Conservation (phyloP, 805 yeast species). For the Wickerhamomyces bisporus region DNA sequence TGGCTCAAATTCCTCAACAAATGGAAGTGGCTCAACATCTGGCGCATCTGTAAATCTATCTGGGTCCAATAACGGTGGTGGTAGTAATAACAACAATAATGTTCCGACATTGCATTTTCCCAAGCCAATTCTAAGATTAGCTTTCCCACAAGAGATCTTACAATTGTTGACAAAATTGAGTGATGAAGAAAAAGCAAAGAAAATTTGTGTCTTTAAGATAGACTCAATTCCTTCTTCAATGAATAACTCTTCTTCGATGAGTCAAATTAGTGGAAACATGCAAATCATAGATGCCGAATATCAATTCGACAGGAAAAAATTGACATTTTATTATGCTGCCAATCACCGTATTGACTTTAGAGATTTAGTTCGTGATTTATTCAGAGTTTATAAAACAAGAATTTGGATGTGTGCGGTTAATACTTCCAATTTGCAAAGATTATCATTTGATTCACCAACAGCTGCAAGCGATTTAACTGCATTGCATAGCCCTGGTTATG, state of each 20-base stretch:
- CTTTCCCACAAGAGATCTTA: conserved; percentile 64
- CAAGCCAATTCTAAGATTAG: conserved; percentile 72
- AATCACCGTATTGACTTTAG: conserved; percentile 70
- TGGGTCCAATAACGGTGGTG: background rate
- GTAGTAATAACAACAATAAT: conserved; percentile 2
- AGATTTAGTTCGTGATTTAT: conserved; percentile 66
- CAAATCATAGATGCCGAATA: conserved; percentile 73
- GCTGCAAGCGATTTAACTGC: background rate
- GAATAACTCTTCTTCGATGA: conserved; percentile 3
- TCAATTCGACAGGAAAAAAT: conserved; percentile 74
- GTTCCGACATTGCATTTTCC: conserved; percentile 39
- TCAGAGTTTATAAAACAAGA: conserved; percentile 71
- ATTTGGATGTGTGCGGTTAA: conserved; percentile 80
- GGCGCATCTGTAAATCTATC: background rate
- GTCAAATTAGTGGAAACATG: conserved; percentile 26
- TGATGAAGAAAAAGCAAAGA: conserved; percentile 63
- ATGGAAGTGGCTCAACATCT: background rate
- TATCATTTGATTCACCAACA: conserved; percentile 1
- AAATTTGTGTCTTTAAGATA: conserved; percentile 22
- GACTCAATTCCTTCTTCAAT: conserved; percentile 11
- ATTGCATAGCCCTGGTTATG: too few species aligned
- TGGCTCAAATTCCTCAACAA: conserved; percentile 5
- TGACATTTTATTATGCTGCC: conserved; percentile 66
- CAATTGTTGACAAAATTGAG: conserved; percentile 58
- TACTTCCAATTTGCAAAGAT: conserved; percentile 6